Conservation (phyloP, 257 asterid species). For the Ligustrum vulgare region DNA sequence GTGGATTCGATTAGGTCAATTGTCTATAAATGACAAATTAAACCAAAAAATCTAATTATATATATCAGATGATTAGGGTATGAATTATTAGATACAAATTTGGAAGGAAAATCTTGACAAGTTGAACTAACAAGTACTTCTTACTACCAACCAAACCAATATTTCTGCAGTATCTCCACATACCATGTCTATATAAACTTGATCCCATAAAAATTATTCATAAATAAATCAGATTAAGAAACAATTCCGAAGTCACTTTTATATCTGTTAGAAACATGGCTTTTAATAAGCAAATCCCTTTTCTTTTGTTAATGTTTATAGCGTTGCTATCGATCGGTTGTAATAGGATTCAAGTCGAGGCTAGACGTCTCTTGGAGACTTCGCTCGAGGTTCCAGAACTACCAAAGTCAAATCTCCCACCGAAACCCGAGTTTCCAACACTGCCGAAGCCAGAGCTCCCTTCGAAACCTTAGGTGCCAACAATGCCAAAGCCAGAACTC, state of each 20-base stretch:
- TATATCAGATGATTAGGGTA: neutral
- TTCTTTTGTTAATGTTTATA: neutral
- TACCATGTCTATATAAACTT: neutral
- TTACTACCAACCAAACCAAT: neutral
- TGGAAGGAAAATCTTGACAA: neutral
- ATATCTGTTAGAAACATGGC: neutral
- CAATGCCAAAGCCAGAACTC: slow-evolving; percentile 7
- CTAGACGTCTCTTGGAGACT: slow-evolving; percentile 29
- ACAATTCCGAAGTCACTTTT: neutral
- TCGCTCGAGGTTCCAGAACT: neutral
- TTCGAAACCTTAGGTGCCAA: neutral
- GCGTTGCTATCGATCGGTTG: neutral
- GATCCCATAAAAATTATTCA: neutral
- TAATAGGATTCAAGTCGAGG: neutral
- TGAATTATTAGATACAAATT: neutral
- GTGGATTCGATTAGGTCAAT: no score
- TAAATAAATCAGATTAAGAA: neutral
- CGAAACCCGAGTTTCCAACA: neutral
- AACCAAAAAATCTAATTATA: no score
- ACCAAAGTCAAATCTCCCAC: neutral
- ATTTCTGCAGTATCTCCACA: neutral
- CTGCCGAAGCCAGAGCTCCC: slow-evolving; percentile 17
- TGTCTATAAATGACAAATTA: no score
- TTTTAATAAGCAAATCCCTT: neutral
- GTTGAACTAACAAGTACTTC: neutral